phyloP scores from a whole-genome alignment of 1,284 basidiomycete genomes.

The Apiotrichum siamense region DNA sequence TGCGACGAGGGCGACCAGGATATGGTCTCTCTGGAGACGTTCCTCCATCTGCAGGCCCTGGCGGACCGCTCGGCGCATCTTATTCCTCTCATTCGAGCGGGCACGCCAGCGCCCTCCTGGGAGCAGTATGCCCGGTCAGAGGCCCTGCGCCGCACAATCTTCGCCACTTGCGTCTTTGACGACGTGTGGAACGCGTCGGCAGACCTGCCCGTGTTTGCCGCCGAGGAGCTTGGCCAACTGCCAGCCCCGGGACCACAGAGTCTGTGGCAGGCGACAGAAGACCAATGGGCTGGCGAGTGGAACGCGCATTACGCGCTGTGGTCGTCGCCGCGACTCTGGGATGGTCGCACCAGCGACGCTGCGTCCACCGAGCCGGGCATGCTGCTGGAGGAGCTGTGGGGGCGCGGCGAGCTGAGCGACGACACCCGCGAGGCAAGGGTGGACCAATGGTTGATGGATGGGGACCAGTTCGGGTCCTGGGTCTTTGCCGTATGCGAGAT shows the following conservation, averaged over 20 bases:
- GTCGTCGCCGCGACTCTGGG: not conserved
- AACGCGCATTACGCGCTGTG: not conserved
- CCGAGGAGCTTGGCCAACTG: conserved; percentile 4
- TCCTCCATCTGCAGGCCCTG: conserved; percentile 5
- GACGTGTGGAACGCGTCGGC: conserved; percentile 3
- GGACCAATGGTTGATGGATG: not conserved
- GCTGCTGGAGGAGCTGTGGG: conserved; percentile 2
- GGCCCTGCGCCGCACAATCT: conserved; percentile 6
- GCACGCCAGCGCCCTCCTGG: not conserved
- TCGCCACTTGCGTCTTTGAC: conserved; percentile 9
- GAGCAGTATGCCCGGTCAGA: conserved; percentile 2
- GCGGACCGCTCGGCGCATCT: conserved; percentile 4
- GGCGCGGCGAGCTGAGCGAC: not conserved
- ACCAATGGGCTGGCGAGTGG: not conserved
- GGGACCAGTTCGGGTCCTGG: not conserved
- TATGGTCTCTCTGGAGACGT: conserved; percentile 1
- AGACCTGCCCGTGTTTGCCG: conserved; percentile 4
- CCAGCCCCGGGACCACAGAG: conserved; percentile 2
- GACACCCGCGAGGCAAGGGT: not conserved
- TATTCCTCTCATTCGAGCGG: not conserved
- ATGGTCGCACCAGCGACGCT: too few relatives aligned
- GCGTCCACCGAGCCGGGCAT: not conserved
- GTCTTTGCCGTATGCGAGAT: conserved; percentile 2
- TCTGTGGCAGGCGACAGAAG: not conserved
- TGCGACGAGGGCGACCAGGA: not conserved